These are phyloP conservation scores for Fusarium anguioides DNA, from an alignment of 2,329 filamentous ascomycete genomes.

Conservation along the genomic window DNA sequence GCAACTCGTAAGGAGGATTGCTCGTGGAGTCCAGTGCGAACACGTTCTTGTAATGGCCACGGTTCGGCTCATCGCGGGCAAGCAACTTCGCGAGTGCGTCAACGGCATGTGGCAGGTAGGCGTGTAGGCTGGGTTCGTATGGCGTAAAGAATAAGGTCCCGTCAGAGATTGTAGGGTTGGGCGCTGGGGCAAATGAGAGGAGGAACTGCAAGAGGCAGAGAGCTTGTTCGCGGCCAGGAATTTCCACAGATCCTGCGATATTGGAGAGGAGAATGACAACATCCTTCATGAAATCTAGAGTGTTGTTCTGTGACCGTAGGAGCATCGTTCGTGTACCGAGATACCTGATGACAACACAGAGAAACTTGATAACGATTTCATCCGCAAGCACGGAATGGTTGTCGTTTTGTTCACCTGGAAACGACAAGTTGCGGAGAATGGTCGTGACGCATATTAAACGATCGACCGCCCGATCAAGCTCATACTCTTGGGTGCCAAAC, in stretches of 20 bases:
- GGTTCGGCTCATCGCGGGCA: constrained; percentile 92
- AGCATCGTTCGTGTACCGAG: constrained; percentile 91
- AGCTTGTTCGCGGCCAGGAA: constrained; percentile 89
- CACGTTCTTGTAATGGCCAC: constrained; percentile 83
- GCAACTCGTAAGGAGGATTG: constrained; percentile 76
- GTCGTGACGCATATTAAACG: constrained; percentile 90
- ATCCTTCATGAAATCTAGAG: constrained; percentile 97
- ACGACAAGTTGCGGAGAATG: constrained; percentile 92
- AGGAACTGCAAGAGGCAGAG: constrained; percentile 88
- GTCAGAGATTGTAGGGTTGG: constrained; percentile 69
- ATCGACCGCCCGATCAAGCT: constrained; percentile 87
- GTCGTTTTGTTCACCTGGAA: constrained; percentile 67
- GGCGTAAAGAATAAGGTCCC: constrained; percentile 78
- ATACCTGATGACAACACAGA: constrained; percentile 85
- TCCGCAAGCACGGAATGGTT: constrained; percentile 83
- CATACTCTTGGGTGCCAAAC: constrained; percentile 81
- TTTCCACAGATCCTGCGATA: constrained; percentile 80
- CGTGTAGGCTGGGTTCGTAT: constrained; percentile 84
- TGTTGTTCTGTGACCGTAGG: constrained; percentile 83
- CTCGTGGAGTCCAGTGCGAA: constrained; percentile 78
- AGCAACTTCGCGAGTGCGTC: constrained; percentile 92
- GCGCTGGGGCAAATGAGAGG: constrained; percentile 86
- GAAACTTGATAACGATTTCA: constrained; percentile 81
- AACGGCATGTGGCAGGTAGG: constrained; percentile 88
- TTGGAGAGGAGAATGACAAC: constrained; percentile 90